Evolutionary conservation across 331 rosid species (phyloP).

Genomic region (Arachis monticola): DNA sequence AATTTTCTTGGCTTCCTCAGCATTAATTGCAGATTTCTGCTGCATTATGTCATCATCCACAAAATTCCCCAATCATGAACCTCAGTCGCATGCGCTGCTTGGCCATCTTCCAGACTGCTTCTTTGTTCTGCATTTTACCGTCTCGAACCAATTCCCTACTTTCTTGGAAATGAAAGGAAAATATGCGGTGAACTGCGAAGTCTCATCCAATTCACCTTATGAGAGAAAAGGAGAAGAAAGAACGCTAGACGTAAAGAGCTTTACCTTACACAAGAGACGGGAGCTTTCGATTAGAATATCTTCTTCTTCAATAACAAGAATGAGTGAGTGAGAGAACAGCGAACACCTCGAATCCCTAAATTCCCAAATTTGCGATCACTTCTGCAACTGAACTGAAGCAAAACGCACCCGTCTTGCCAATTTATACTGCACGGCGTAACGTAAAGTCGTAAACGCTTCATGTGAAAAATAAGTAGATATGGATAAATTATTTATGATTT

Average conservation of each 20-base stretch:
- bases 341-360: conserved; percentile 43
- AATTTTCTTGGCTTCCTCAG: conserved; percentile 73
- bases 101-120: conserved; percentile 55
- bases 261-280: not conserved
- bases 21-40: conserved; percentile 67
- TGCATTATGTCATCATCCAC: conserved; percentile 80
- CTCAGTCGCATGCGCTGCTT: conserved; percentile 44
- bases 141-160: conserved; percentile 16
- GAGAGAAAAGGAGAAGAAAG: not conserved
- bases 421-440: conserved; percentile 34
- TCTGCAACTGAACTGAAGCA: not conserved
- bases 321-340: not conserved
- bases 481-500: not conserved
- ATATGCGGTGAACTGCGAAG: not conserved
- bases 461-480: not conserved
- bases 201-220: not conserved
- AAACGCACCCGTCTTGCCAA: conserved; percentile 24
- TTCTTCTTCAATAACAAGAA: no score
- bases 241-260: not conserved
- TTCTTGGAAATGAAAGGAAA: conserved; percentile 27
- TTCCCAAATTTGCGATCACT: conserved; percentile 3
- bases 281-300: no score
- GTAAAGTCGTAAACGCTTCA: not conserved
- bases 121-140: conserved; percentile 70
- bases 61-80: conserved; percentile 64